Evolutionary conservation across 108 stramenopile genomes (phyloP), one percentile per base, ranked within the genome.

Genomic region (Parietichytrium sp.): DNA sequence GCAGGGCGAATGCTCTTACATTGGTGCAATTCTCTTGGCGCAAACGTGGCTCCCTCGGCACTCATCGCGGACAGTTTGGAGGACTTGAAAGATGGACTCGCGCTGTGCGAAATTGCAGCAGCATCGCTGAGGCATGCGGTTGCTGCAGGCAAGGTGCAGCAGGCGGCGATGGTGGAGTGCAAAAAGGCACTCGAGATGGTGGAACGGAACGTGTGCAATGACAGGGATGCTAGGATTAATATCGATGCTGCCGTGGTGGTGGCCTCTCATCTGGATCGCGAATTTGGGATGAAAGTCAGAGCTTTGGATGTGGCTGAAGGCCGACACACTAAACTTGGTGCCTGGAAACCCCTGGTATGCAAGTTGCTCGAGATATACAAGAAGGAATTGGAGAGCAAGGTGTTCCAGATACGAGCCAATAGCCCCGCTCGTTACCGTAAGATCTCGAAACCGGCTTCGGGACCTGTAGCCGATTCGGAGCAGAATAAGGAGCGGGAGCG

Each of bases 21-120:
- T 42, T 72, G 61, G 61, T n/a, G 36, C 20, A 72, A 72, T 29
- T 27, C 27, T 42, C 36, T 33, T 27, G 38, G 36, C 33, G 61
- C 38, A 23, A 25, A 8, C n/a, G 61, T 25, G 0, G n/a, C 45
- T 16, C 61, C 61, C n/a, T 33, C 36, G 61, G 61, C 61, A 27
- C 61, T 72, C 20, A 33, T 72, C 61, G 61, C 45, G 61, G 61
- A 72, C 61, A 15, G 45, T 6, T 16, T 72, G 61, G 15, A 27
- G 33, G 61, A 72, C 42, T 42, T 72, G 7, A 6, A 20, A n/a
- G 61, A 72, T 42, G 61, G 61, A 6, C 38, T 72, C 8, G 15
- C 45, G 8, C 61, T 72, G 61, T 72, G 61, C 42, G 20, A 72
- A n/a, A n/a, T 72, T 23, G 61, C 61, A 25, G n/a, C 20, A 8